Percentiles rank a stretch among this genome's conserved stretches.
Evolutionary conservation across 2,329 filamentous ascomycete species (phyloP).

Genomic region (Beauveria sp.): DNA sequence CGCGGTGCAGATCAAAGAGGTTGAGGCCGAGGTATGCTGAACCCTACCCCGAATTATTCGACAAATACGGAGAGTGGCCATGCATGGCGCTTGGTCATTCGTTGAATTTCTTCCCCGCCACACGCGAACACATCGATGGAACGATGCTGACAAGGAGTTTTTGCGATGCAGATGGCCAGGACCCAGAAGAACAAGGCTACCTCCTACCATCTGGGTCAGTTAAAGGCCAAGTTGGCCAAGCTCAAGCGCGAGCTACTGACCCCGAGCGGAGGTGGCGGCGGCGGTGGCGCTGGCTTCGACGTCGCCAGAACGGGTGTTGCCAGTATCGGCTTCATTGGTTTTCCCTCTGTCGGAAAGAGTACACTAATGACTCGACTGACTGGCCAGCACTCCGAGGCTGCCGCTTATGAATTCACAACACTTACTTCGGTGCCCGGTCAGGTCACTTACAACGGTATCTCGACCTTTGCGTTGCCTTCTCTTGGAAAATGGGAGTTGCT

Average conservation of each 20-base stretch:
- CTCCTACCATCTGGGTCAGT: slow-evolving; percentile 85
- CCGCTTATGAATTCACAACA: slow-evolving; percentile 97
- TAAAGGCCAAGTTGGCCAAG: slow-evolving; percentile 98
- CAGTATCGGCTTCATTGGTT: slow-evolving; percentile 95
- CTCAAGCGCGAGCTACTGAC: slow-evolving; percentile 93
- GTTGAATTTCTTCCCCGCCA: not conserved
- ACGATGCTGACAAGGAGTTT: slow-evolving; percentile 7
- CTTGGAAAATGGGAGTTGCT: not conserved
- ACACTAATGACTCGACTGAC: slow-evolving; percentile 93
- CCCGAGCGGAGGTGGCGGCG: slow-evolving; percentile 75
- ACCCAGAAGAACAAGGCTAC: slow-evolving; percentile 98
- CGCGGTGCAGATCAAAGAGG: slow-evolving; percentile 74
- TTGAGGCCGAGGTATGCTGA: slow-evolving; percentile 78
- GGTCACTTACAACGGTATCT: slow-evolving; percentile 78
- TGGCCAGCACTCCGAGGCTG: slow-evolving; percentile 93
- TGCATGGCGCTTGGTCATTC: not conserved
- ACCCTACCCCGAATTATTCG: slow-evolving; percentile 5
- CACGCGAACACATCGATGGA: not conserved
- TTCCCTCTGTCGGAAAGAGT: slow-evolving; percentile 96
- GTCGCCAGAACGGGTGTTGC: slow-evolving; percentile 96
- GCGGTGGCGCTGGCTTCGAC: slow-evolving; percentile 85
- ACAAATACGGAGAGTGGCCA: not conserved
- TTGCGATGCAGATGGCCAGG: slow-evolving; percentile 66
- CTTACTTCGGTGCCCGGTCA: slow-evolving; percentile 95
- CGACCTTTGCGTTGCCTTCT: too few relatives aligned